These are phyloP conservation scores for Fusarium nisikadoi DNA, from an alignment of 2,329 filamentous ascomycete species.

Conservation along the genomic window DNA sequence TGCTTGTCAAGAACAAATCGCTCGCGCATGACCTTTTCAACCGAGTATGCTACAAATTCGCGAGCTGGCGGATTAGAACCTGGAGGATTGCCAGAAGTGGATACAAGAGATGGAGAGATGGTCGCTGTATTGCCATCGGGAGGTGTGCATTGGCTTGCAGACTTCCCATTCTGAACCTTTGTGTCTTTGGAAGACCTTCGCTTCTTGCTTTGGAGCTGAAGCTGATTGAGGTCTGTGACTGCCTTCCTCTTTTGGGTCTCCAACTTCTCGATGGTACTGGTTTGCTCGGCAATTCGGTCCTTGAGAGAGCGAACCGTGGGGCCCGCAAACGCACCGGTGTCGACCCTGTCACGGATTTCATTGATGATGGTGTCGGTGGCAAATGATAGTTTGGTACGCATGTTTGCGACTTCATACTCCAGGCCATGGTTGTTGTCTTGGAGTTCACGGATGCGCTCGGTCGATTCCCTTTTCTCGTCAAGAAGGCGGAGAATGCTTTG, in stretches of 20 bases:
- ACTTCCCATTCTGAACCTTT: too few relatives aligned
- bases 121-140: too few relatives aligned
- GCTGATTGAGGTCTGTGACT: too few relatives aligned
- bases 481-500: not conserved
- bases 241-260: too few relatives aligned
- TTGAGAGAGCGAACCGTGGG: fast-evolving
- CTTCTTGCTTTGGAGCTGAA: too few relatives aligned
- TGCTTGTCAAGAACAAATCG: not conserved
- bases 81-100: too few relatives aligned
- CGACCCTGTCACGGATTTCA: not conserved
- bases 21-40: not conserved
- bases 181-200: too few relatives aligned
- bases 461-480: not conserved
- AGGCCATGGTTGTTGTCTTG: not conserved
- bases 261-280: fast-evolving
- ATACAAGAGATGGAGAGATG: too few relatives aligned
- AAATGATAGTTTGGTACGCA: not conserved
- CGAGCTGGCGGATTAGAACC: not conserved
- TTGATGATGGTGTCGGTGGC: fast-evolving
- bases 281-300: fast-evolving
- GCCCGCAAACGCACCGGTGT: fast-evolving
- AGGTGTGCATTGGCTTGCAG: too few relatives aligned
- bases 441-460: not conserved
- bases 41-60: fast-evolving
- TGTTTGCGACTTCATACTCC: not conserved